Evolutionary conservation across 768 basidiomycete species (phyloP), one percentile per base, ranked within the genome.

Genomic region (Punctularia strigosozonata): DNA sequence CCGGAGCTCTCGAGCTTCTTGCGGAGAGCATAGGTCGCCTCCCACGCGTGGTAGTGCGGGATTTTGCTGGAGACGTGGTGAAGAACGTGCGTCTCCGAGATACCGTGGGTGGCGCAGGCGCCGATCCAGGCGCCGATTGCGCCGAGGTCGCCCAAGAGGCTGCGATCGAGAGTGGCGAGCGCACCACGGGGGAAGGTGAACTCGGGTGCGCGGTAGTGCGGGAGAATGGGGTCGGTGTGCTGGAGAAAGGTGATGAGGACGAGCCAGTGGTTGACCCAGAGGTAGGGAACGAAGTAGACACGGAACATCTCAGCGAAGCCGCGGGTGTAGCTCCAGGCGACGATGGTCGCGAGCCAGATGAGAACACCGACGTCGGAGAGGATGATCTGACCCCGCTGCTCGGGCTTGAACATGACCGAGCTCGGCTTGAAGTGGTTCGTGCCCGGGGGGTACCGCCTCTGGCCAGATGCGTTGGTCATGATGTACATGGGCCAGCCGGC

Each of bases 211-310:
- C 86, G 84, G 71, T 95, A 97, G 63, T 97, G 94, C 36, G 92
- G 92, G 31, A 98, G 75, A 33, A 83, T 59, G 15, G 92, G 89
- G 63, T 97, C 94, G 50, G 94, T 97, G 68, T 99, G 94, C 65
- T 99, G 94, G 37, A 97, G 70, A 82, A 89, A 97, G 15, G 91
- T 95, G 66, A 97, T 95, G 50, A 90, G 53, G 41, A 97, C 88
- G 39, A 97, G 72, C 91, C 91, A 95, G 69, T 90, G 87, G 68
- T 88, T 88, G 39, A 82, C 77, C 83, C 85, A 89, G 43, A 98
- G 69, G 65, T 97, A 98, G 38, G 92, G 90, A 14, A 86, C 69
- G 39, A 86, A 56, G 59, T 97, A 99, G 46, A 83, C 61, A 46
- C 75, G 70, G 63, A 86, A 73, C 36, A 95, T 80, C 33, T 74